phyloP scores from a whole-genome alignment of 495 filamentous ascomycete species.

The Xylaria palmicola region DNA sequence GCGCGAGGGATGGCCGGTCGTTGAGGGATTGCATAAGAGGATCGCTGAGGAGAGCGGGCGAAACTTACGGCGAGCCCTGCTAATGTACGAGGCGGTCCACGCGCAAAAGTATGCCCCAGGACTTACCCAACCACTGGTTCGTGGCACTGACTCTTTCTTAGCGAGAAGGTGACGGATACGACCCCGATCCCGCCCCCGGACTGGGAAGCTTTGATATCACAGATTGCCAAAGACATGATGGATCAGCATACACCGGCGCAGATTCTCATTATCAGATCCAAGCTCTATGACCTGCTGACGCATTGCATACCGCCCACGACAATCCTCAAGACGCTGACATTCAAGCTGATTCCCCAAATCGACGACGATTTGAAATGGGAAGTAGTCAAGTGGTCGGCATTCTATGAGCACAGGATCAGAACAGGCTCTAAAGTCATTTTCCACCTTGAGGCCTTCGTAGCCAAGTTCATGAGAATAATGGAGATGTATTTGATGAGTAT shows the following conservation, averaged over 20 bases:
- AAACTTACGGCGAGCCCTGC: conserved; percentile 82
- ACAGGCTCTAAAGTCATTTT: conserved; percentile 95
- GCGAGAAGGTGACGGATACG: conserved; percentile 85
- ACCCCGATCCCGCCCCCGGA: conserved; percentile 92
- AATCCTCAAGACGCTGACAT: conserved; percentile 89
- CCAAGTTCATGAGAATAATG: conserved; percentile 94
- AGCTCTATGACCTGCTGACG: conserved; percentile 91
- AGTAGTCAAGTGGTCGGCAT: conserved; percentile 92
- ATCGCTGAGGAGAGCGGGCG: conserved; percentile 91
- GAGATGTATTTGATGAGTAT: conserved; percentile 93
- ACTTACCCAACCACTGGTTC: neutral
- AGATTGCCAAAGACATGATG: conserved; percentile 88
- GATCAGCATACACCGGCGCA: conserved; percentile 84
- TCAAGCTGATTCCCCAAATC: conserved; percentile 81
- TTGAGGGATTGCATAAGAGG: conserved; percentile 68
- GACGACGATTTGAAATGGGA: conserved; percentile 88
- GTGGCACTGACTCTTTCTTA: conserved; percentile 37
- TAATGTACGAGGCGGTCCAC: conserved; percentile 96
- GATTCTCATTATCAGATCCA: conserved; percentile 81
- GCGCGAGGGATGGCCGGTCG: conserved; percentile 72
- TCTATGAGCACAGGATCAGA: conserved; percentile 92
- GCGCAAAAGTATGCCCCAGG: conserved; percentile 76
- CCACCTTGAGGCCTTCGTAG: conserved; percentile 96
- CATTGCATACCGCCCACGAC: conserved; percentile 96
- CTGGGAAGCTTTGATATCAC: conserved; percentile 85